phyloP scores from a whole-genome alignment of 2,329 filamentous ascomycete genomes.

The Chaetothyriales sp. region DNA sequence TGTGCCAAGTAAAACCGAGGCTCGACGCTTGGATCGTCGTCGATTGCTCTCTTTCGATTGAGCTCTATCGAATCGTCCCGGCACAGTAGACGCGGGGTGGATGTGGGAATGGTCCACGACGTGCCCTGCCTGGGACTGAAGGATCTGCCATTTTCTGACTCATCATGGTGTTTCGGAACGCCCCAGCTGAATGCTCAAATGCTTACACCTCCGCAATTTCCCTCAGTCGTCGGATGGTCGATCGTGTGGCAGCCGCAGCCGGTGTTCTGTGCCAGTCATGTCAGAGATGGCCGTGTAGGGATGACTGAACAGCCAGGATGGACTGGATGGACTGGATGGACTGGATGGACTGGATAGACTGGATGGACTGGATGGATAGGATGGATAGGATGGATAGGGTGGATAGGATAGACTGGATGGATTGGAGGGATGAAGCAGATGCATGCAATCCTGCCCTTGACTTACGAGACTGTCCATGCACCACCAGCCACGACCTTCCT shows the following conservation, averaged over 20 bases:
- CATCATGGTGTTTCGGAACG: conserved; percentile 6
- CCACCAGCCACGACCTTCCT: conserved; percentile 87
- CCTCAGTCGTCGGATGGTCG: conserved; percentile 90
- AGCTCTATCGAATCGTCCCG: conserved; percentile 15
- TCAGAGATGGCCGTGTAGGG: not conserved
- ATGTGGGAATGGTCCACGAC: not conserved
- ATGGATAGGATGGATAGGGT: too few species aligned
- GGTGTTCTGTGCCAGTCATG: conserved; percentile 52
- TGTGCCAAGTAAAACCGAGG: not conserved
- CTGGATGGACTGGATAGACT: not conserved
- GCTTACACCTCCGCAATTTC: conserved; percentile 78
- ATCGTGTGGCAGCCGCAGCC: conserved; percentile 85
- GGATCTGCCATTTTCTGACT: not conserved
- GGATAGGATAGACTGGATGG: too few species aligned
- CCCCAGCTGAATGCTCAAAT: conserved; percentile 12
- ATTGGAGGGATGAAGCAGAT: not conserved
- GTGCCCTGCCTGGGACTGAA: not conserved
- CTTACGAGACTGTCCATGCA: conserved; percentile 94
- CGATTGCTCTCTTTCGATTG: conserved; percentile 12
- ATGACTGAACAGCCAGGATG: not conserved
- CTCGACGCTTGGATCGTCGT: not conserved
- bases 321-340: too few species aligned
- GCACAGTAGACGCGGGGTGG: not conserved
- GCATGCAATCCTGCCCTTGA: conserved; percentile 25
- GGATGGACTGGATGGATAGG: too few species aligned